These are phyloP conservation scores for Boletus huronensis DNA, from an alignment of 768 basidiomycete species.

Conservation along the genomic window DNA sequence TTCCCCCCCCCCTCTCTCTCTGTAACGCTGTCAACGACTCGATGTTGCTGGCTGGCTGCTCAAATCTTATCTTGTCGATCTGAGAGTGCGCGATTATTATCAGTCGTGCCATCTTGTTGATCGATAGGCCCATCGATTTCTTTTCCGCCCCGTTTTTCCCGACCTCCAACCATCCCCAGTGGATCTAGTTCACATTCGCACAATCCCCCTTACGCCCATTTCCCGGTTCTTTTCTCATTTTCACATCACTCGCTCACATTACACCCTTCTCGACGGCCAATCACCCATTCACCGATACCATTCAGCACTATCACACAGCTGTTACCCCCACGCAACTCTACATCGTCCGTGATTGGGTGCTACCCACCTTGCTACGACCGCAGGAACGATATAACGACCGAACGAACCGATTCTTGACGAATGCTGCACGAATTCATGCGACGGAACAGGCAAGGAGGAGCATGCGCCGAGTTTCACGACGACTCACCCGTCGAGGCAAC, in stretches of 20 bases:
- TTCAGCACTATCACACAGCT: conserved; percentile 13
- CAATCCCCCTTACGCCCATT: conserved; percentile 24
- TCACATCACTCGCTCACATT: conserved; percentile 21
- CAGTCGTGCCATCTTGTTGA: conserved; percentile 41
- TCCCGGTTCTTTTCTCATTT: conserved; percentile 13
- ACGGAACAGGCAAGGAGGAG: conserved; percentile 28
- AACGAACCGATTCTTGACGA: conserved; percentile 38
- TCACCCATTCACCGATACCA: conserved; percentile 25
- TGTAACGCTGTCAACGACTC: conserved; percentile 33
- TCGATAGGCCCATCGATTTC: conserved; percentile 38
- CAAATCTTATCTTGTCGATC: conserved; percentile 31
- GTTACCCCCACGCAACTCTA: conserved; percentile 18
- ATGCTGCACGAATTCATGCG: conserved; percentile 29
- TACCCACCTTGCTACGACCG: conserved; percentile 30
- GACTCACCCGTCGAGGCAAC: conserved; percentile 18
- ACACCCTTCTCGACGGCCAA: conserved; percentile 25
- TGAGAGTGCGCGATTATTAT: conserved; percentile 31
- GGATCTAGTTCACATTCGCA: conserved; percentile 28
- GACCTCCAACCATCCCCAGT: conserved; percentile 20
- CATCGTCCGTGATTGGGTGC: conserved; percentile 15
- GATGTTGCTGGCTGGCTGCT: conserved; percentile 38
- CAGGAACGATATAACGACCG: conserved; percentile 33
- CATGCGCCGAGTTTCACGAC: conserved; percentile 19
- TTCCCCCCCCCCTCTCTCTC: conserved; percentile 6
- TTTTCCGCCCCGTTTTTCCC: conserved; percentile 26